Conservation (phyloP, 495 filamentous ascomycete genomes). For the Neurospora intermedia region DNA sequence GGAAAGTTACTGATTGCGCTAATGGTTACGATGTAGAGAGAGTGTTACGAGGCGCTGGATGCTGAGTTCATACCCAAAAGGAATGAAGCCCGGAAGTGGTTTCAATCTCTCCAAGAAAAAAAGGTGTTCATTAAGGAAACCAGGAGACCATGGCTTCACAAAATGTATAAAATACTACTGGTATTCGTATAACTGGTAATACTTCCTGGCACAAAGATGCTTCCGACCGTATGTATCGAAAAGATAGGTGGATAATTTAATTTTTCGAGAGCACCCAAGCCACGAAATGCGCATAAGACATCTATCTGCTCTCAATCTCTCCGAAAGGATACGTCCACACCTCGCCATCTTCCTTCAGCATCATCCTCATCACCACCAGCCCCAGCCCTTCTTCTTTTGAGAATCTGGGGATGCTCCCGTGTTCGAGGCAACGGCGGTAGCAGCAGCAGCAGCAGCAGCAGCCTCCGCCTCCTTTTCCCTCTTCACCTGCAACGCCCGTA, state of each 20-base stretch:
- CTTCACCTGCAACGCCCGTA: conserved; percentile 5
- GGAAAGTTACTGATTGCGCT: not conserved
- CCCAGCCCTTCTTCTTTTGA: not conserved
- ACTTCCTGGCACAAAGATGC: not conserved
- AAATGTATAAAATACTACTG: not conserved
- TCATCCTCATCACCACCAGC: not conserved
- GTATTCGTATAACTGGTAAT: not conserved
- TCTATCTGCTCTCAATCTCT: not conserved
- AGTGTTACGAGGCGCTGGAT: not conserved
- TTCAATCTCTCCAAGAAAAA: not conserved
- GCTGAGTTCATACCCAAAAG: not conserved
- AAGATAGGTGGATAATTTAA: not conserved
- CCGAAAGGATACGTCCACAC: not conserved
- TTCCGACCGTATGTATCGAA: not conserved
- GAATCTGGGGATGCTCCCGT: not conserved
- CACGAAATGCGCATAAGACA: not conserved
- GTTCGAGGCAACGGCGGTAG: not conserved
- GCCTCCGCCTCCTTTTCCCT: not conserved
- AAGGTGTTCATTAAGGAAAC: not conserved
- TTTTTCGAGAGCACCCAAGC: not conserved
- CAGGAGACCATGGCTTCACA: not conserved
- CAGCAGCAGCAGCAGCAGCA: not conserved
- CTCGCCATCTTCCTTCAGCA: not conserved
- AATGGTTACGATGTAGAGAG: not conserved
- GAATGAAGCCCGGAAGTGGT: not conserved